These are phyloP conservation scores for Pythium vanterpoolii DNA, from an alignment of 352 stramenopile species.

Conservation along the genomic window DNA sequence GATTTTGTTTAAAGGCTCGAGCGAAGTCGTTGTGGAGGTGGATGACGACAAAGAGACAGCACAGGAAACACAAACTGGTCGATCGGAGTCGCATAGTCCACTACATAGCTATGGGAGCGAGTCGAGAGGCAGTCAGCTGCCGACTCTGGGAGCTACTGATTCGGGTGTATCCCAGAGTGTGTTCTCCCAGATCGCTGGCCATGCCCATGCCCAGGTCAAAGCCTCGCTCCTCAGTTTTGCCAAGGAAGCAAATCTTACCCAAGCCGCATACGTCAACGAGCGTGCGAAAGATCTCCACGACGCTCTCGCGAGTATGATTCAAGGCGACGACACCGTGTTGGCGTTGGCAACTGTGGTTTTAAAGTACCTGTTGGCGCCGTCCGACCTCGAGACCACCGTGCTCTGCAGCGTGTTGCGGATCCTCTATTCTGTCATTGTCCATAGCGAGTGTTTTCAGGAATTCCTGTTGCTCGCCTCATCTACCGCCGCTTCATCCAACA, in stretches of 20 bases:
- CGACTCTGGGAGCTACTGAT: too few relatives aligned
- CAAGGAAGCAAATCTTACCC: constrained; percentile 25
- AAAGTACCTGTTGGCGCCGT: constrained; percentile 21
- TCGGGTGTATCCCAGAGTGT: constrained; percentile 26
- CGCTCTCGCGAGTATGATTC: constrained; percentile 25
- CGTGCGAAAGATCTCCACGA: constrained; percentile 30
- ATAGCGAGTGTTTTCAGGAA: constrained; percentile 29
- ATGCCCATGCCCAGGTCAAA: constrained; percentile 23
- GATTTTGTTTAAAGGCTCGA: constrained; percentile 28
- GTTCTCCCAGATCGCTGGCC: constrained; percentile 30
- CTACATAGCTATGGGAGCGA: constrained; percentile 8
- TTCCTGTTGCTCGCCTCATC: constrained; percentile 25
- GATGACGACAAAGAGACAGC: not conserved
- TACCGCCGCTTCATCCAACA: constrained; percentile 5
- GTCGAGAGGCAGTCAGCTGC: constrained; percentile 8
- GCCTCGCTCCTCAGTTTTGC: constrained; percentile 25
- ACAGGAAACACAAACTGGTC: not conserved
- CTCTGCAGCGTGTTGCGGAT: constrained; percentile 26
- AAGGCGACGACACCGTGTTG: constrained; percentile 14
- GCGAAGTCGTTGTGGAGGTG: not conserved
- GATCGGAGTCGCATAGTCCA: not conserved
- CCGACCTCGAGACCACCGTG: constrained; percentile 22
- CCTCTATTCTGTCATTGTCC: constrained; percentile 22
- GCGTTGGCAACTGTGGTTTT: constrained; percentile 25
- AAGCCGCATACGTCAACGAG: constrained; percentile 27